A percentile compares a stretch with the other conserved stretches of the same genome.
These are phyloP conservation scores for Nyctanthes arbortristis DNA, from an alignment of 257 asterid species.

Conservation along the genomic window DNA sequence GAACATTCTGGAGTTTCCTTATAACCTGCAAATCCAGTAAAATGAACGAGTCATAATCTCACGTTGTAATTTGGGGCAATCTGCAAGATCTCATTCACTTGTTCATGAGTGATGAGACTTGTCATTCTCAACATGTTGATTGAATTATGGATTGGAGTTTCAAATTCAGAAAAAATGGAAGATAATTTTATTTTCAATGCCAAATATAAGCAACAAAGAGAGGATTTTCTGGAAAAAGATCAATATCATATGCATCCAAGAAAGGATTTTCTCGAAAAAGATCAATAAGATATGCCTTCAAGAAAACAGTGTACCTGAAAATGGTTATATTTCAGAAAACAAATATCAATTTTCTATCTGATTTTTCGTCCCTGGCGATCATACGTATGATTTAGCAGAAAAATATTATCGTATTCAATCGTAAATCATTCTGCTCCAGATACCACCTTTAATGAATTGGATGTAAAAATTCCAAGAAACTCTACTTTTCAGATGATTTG, in stretches of 20 bases:
- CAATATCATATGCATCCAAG: not conserved
- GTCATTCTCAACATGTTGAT: no score
- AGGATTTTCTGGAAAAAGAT: no score
- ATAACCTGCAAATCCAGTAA: constrained; percentile 24
- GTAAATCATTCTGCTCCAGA: not conserved
- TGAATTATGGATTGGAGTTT: no score
- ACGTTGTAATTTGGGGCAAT: not conserved
- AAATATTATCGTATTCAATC: not conserved
- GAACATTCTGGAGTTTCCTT: constrained; percentile 36
- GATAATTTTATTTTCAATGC: no score
- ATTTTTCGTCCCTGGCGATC: not conserved
- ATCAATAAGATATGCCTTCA: no score
- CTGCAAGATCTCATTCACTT: no score
- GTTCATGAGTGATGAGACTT: no score
- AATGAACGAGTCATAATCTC: not conserved
- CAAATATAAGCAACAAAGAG: not conserved
- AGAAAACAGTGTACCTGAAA: constrained; percentile 3
- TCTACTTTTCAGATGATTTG: not conserved
- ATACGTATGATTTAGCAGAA: not conserved
- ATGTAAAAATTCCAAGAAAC: constrained; percentile 1
- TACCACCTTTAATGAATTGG: no score
- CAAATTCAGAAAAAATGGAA: no score
- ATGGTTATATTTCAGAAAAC: no score
- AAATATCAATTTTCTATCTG: no score
- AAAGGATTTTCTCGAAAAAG: not conserved